Evolutionary conservation across 371 early-diverging fungal species (phyloP).

Genomic region (Lichtheimia hyalospora): DNA sequence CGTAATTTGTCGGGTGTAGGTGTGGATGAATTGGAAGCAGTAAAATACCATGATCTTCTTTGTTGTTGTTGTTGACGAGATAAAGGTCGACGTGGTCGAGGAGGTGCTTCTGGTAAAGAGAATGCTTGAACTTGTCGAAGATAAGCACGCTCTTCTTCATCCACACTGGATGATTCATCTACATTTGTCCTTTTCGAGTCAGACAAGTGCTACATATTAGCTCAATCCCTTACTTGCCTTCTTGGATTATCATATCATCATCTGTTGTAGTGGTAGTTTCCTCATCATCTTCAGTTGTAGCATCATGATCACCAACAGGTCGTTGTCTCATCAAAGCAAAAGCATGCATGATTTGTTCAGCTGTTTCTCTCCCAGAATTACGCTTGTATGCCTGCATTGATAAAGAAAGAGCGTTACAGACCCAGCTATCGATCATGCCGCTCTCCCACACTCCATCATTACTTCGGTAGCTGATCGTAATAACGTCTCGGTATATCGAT

Average conservation of each 20-base stretch:
- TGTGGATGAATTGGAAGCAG: not conserved
- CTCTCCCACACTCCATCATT: not conserved
- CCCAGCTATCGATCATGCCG: too few species aligned
- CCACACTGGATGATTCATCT: conserved; percentile 2
- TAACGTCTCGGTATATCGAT: conserved; percentile 29
- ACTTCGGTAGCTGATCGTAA: conserved; percentile 27
- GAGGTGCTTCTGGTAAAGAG: not conserved
- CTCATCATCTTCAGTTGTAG: conserved; percentile 8
- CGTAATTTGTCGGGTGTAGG: not conserved
- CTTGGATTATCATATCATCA: conserved; percentile 18
- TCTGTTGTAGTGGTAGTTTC: conserved; percentile 16
- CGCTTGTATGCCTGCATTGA: conserved; percentile 16
- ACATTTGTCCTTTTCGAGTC: not conserved
- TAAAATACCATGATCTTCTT: conserved; percentile 6
- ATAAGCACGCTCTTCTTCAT: conserved; percentile 32
- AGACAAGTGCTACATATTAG: not conserved
- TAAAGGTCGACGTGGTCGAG: conserved; percentile 1
- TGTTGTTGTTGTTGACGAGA: conserved; percentile 7
- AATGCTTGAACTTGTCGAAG: conserved; percentile 17
- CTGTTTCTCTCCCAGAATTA: conserved; percentile 15
- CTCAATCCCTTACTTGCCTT: conserved; percentile 2
- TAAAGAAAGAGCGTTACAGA: too few species aligned
- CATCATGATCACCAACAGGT: conserved; percentile 30
- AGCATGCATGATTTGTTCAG: conserved; percentile 36
- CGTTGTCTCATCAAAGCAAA: conserved; percentile 29